phyloP scores from a whole-genome alignment of 1,139 yeast species.

The Wickerhamomyces sp. region DNA sequence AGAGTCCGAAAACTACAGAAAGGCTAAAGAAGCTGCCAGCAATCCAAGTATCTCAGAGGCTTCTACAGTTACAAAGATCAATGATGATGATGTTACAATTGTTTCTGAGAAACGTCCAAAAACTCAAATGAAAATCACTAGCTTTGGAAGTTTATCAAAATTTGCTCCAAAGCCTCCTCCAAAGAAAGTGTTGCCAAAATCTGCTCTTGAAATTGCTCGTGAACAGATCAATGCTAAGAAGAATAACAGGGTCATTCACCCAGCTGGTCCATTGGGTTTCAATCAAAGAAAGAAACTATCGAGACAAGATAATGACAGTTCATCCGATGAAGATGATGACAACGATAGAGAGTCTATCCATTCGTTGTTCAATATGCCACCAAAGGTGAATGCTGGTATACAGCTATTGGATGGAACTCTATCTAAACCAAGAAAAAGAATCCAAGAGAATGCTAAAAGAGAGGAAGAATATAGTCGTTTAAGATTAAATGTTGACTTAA shows the following conservation, averaged over 20 bases:
- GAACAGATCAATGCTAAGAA: conserved; percentile 30
- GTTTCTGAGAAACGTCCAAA: conserved; percentile 16
- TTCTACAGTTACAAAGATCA: conserved; percentile 10
- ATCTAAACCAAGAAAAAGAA: conserved; percentile 17
- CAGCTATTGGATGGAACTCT: conserved; percentile 27
- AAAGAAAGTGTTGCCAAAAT: conserved; percentile 32
- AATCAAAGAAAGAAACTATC: conserved; percentile 32
- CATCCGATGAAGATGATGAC: conserved; percentile 32
- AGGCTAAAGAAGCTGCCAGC: conserved; percentile 19
- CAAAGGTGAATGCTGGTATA: conserved; percentile 19
- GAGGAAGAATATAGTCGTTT: conserved; percentile 78
- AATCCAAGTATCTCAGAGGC: conserved; percentile 2
- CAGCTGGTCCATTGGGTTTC: conserved; percentile 84
- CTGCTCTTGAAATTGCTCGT: conserved; percentile 37
- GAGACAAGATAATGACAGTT: conserved; percentile 21
- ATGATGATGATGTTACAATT: conserved; percentile 5
- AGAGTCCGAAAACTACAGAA: conserved; percentile 41
- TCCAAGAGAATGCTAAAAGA: conserved; percentile 41
- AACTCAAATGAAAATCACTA: conserved; percentile 37
- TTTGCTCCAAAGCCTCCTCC: conserved; percentile 41
- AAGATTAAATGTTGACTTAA: conserved; percentile 73
- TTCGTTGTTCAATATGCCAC: conserved; percentile 28
- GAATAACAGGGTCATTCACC: conserved; percentile 35
- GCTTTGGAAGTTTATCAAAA: conserved; percentile 41
- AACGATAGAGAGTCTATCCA: conserved; percentile 30